These are phyloP conservation scores for Guadua angustifolia DNA, from an alignment of 176 grass and related monocot genomes.

Conservation along the genomic window DNA sequence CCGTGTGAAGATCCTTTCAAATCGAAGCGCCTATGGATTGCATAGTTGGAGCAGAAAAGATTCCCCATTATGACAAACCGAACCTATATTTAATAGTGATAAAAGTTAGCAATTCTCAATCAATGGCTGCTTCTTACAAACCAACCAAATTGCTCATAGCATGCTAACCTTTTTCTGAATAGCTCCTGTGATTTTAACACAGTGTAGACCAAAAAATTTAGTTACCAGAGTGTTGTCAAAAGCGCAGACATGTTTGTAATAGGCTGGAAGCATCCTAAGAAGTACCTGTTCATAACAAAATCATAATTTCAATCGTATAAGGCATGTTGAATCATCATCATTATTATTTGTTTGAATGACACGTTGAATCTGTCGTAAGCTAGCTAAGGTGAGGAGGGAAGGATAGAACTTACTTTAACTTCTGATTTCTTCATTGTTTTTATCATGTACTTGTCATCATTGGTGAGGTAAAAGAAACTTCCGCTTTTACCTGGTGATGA, in stretches of 20 bases:
- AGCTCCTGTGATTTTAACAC: slow-evolving; percentile 77
- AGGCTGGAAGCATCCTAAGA: slow-evolving; percentile 84
- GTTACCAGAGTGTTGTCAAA: slow-evolving; percentile 76
- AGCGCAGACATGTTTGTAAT: slow-evolving; percentile 73
- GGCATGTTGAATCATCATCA: neutral
- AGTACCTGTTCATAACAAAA: slow-evolving; percentile 62
- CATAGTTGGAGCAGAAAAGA: slow-evolving; percentile 63
- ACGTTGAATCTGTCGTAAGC: neutral
- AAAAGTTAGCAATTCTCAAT: neutral
- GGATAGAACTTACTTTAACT: slow-evolving; percentile 26
- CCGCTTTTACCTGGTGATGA: slow-evolving; percentile 45
- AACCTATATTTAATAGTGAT: slow-evolving; percentile 50
- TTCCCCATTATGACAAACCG: slow-evolving; percentile 95
- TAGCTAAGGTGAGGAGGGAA: neutral
- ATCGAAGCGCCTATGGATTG: slow-evolving; percentile 75
- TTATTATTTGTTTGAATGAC: too few species aligned
- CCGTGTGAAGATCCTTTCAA: slow-evolving; percentile 87
- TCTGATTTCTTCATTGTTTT: slow-evolving; percentile 53
- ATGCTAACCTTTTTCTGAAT: slow-evolving; percentile 78
- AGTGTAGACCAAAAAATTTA: slow-evolving; percentile 82
- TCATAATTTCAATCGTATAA: neutral
- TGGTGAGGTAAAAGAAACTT: slow-evolving; percentile 51
- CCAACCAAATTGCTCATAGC: neutral
- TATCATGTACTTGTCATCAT: slow-evolving; percentile 52
- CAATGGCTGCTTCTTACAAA: too few species aligned